phyloP scores from a whole-genome alignment of 1,139 yeast species.

The Arxiozyma bovina region DNA sequence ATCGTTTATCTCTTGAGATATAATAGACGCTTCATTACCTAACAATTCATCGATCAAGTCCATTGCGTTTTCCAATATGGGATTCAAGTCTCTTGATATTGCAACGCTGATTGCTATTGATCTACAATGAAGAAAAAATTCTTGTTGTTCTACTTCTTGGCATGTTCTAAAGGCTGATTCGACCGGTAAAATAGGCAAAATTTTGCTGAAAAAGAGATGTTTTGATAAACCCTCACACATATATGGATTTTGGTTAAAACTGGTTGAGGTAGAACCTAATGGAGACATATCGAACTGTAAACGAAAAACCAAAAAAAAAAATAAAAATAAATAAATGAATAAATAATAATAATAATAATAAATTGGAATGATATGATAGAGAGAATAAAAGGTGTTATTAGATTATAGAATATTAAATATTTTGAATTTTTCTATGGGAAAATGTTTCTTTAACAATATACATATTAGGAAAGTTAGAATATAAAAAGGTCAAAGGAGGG shows the following conservation, averaged over 20 bases:
- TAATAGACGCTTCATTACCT: constrained; percentile 11
- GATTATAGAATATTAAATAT: neutral
- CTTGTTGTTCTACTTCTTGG: constrained; percentile 24
- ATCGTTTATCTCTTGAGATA: constrained; percentile 11
- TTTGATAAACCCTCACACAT: constrained; percentile 16
- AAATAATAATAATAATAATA: too few relatives aligned
- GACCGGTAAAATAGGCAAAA: constrained; percentile 21
- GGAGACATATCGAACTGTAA: neutral
- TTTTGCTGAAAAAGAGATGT: constrained; percentile 19
- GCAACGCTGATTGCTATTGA: constrained; percentile 25
- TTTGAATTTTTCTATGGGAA: neutral
- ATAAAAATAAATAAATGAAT: too few relatives aligned
- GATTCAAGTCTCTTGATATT: constrained; percentile 20
- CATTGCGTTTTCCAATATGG: constrained; percentile 15
- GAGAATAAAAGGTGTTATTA: neutral
- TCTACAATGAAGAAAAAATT: constrained; percentile 22
- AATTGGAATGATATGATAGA: too few relatives aligned
- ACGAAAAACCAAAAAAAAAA: too few relatives aligned
- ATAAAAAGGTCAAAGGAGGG: too few relatives aligned
- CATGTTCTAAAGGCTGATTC: constrained; percentile 18
- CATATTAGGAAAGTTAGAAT: too few relatives aligned
- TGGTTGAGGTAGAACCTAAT: neutral
- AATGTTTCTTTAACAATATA: neutral
- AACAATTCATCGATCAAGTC: constrained; percentile 19
- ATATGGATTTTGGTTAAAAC: constrained; percentile 1